Percentiles rank a stretch among this genome's conserved stretches.
phyloP scores from a whole-genome alignment of 2,329 filamentous ascomycete genomes.

The Metarhizium rileyi region DNA sequence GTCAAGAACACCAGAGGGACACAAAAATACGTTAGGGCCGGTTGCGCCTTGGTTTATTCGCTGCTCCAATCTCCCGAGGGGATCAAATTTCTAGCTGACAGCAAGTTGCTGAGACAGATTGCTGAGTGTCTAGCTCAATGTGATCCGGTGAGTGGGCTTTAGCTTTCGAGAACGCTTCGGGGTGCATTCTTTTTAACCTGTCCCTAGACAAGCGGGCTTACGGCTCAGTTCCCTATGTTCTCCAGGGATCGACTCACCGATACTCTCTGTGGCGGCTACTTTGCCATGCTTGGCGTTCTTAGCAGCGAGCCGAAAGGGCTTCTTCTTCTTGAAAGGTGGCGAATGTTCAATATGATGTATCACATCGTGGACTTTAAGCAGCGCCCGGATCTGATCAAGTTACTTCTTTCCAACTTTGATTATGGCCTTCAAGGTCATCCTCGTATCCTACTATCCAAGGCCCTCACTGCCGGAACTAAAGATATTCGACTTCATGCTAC shows the following conservation, averaged over 20 bases:
- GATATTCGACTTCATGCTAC: constrained; percentile 87
- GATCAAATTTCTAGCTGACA: constrained; percentile 74
- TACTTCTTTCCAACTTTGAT: constrained; percentile 84
- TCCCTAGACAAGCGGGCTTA: constrained; percentile 55
- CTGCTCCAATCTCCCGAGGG: constrained; percentile 81
- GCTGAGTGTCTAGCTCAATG: constrained; percentile 94
- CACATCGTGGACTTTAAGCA: constrained; percentile 90
- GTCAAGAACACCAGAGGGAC: constrained; percentile 84
- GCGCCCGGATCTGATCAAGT: constrained; percentile 82
- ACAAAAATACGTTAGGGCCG: constrained; percentile 85
- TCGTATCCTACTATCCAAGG: constrained; percentile 85
- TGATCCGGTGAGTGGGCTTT: constrained; percentile 55
- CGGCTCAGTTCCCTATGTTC: constrained; percentile 81
- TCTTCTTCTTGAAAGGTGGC: constrained; percentile 87
- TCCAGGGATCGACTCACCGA: constrained; percentile 75
- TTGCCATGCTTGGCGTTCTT: constrained; percentile 80
- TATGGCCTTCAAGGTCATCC: constrained; percentile 84
- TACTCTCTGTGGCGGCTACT: constrained; percentile 86
- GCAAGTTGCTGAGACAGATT: constrained; percentile 86
- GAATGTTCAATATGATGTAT: constrained; percentile 99
- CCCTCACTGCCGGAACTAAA: constrained; percentile 83
- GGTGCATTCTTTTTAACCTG: not conserved
- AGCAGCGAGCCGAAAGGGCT: constrained; percentile 76
- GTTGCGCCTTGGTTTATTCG: constrained; percentile 79
- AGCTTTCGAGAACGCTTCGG: constrained; percentile 9